A percentile compares a stretch with the other conserved stretches of the same genome.
phyloP scores from a whole-genome alignment of 345 rosid genomes.

The Luvunga scandens region DNA sequence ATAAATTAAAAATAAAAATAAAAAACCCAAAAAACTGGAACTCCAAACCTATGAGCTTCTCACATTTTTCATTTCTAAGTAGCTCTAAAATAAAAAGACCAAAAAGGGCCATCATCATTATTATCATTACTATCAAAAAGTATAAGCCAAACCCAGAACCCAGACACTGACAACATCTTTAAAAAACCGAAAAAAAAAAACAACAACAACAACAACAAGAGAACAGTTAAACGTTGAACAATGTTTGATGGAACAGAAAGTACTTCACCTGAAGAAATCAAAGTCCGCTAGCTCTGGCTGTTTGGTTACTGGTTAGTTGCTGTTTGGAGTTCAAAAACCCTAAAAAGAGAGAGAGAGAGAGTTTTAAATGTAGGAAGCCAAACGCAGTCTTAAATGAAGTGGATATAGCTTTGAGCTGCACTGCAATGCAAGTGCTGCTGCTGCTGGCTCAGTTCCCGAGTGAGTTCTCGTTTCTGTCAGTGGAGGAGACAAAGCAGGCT shows the following conservation, averaged over 20 bases:
- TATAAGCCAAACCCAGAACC: neutral
- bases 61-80: neutral
- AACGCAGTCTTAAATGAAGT: neutral
- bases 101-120: neutral
- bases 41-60: neutral
- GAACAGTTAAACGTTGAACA: neutral
- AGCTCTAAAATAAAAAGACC: neutral
- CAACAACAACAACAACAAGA: neutral
- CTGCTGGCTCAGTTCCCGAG: constrained; percentile 10
- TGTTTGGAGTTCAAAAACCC: neutral
- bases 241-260: neutral
- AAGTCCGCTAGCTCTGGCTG: neutral
- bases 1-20: neutral
- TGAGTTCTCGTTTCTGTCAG: constrained; percentile 1
- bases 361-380: neutral
- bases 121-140: neutral
- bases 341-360: neutral
- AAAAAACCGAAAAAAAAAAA: neutral
- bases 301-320: neutral
- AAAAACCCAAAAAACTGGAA: no score
- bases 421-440: neutral
- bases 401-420: neutral
- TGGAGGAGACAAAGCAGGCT: neutral
- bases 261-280: neutral
- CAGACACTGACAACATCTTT: neutral